These are phyloP conservation scores for Sugiyamaella xylanicola DNA, from an alignment of 1,139 yeast species.

Conservation along the genomic window DNA sequence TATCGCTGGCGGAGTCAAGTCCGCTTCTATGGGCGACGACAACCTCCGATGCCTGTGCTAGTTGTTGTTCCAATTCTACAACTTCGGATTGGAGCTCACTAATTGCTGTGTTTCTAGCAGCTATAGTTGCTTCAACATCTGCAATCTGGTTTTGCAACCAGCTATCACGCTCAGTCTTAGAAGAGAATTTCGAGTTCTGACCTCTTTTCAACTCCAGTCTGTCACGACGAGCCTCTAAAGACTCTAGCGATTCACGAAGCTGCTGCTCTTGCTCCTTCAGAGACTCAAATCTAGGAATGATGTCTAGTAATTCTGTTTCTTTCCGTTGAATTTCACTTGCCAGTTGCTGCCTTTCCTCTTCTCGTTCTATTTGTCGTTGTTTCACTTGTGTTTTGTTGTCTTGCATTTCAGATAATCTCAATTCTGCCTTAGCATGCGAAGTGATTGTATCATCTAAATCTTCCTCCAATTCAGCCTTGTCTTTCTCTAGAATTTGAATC, in stretches of 20 bases:
- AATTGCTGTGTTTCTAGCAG: conserved; percentile 31
- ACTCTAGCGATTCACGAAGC: conserved; percentile 28
- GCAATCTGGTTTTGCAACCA: conserved; percentile 64
- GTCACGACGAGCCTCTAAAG: conserved; percentile 58
- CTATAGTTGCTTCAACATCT: conserved; percentile 44
- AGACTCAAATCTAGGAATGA: conserved; percentile 9
- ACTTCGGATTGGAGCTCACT: conserved; percentile 30
- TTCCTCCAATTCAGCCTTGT: conserved; percentile 51
- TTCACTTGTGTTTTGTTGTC: conserved; percentile 27
- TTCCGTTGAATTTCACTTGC: conserved; percentile 27
- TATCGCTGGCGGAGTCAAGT: conserved; percentile 40
- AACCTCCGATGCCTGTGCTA: conserved; percentile 24
- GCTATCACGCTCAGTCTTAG: conserved; percentile 60
- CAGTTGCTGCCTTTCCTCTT: conserved; percentile 23
- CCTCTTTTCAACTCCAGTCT: conserved; percentile 74
- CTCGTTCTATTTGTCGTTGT: conserved; percentile 21
- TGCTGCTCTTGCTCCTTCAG: conserved; percentile 8
- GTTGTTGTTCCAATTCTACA: conserved; percentile 29
- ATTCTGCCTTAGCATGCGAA: conserved; percentile 41
- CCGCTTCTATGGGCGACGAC: conserved; percentile 37
- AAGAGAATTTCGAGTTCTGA: conserved; percentile 61
- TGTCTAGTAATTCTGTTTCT: conserved; percentile 30
- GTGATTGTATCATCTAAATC: conserved; percentile 49
- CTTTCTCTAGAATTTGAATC: conserved; percentile 44
- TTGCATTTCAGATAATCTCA: conserved; percentile 34